Percentiles rank a stretch among this genome's conserved stretches.
phyloP scores from a whole-genome alignment of 2,329 filamentous ascomycete genomes.

The Fusarium hainanense region DNA sequence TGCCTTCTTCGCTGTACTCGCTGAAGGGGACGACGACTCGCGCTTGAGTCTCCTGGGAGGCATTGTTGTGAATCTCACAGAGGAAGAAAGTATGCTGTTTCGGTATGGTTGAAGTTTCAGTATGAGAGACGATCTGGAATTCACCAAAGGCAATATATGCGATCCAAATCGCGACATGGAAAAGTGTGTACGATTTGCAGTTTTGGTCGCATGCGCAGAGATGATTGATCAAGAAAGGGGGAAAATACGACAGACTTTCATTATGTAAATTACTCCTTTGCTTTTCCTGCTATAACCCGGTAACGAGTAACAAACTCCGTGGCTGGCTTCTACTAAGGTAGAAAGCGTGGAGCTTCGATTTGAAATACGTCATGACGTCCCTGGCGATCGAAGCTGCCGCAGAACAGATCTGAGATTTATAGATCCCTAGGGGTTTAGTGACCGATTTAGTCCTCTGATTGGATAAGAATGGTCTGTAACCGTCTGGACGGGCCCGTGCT shows the following conservation, averaged over 20 bases:
- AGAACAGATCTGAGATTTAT: conserved; percentile 38
- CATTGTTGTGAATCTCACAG: conserved; percentile 43
- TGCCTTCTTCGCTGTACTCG: conserved; percentile 47
- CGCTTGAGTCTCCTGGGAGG: conserved; percentile 45
- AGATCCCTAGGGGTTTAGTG: conserved; percentile 8
- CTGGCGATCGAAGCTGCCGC: conserved; percentile 47
- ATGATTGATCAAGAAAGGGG: background rate
- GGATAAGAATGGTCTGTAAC: conserved; percentile 1
- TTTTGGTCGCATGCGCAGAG: background rate
- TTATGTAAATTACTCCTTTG: conserved; percentile 2
- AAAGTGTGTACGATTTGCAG: background rate
- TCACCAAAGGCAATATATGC: background rate
- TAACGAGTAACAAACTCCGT: conserved; percentile 30
- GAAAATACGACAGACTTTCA: background rate
- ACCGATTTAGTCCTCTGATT: conserved; percentile 1
- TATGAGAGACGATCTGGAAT: background rate
- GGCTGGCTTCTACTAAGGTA: conserved; percentile 11
- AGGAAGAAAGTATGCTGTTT: background rate
- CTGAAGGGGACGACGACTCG: conserved; percentile 39
- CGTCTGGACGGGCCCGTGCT: conserved; percentile 2
- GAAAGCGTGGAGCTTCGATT: conserved; percentile 45
- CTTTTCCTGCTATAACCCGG: background rate
- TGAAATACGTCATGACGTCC: conserved; percentile 46
- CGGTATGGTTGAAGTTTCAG: background rate
- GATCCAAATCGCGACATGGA: conserved; percentile 13